Evolutionary conservation across 805 yeast genomes (phyloP), one percentile per base, ranked within the genome.

Genomic region (Suhomyces canberraensis): DNA sequence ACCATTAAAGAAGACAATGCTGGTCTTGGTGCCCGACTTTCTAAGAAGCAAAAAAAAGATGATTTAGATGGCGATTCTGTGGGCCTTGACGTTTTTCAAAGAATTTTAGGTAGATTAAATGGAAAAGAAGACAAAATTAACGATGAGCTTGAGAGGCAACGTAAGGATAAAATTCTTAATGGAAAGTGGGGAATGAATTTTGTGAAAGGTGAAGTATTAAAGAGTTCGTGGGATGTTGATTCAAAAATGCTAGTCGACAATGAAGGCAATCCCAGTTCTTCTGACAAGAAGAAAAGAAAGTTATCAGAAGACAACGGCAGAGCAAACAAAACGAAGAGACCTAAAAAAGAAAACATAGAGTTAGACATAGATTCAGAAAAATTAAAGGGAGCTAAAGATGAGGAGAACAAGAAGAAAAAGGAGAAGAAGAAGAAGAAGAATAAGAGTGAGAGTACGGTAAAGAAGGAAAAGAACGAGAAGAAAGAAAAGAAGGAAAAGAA

Each of bases 81-180:
- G 8, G 96, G 97, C 3, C 70, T 91, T 28, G 98, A 93, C 58
- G 95, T 84, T 3, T 91, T 93, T 56, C 98, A 91, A 65, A 74
- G 95, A 48, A 76, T 91, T 31, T 67, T 91, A 44, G 97, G 97
- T 8, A 76, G 89, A 55, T 71, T 91, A 44, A 91, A 91, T 56
- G 97, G 97, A 31, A 84, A 80, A 48, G 91, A 83, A 52, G 84
- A 78, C 22, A 75, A 71, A 39, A 75, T 84, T 17, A 65, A 66
- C 39, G 66, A 76, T 41, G 90, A 80, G 51, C 61, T 87, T 46
- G 91, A 85, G 26, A 69, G 77, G 46, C 81, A 81, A 52, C 71
- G 86, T 48, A 71, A 73, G 41, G 83, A 82, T 16, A 77, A 77
- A 33, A 80, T 88, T 22, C 68, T 87, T n/a, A 81, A 79, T 51